Base-by-base conservation (phyloP, 352 stramenopile genomes). In the Globisporangium yorkense region DNA sequence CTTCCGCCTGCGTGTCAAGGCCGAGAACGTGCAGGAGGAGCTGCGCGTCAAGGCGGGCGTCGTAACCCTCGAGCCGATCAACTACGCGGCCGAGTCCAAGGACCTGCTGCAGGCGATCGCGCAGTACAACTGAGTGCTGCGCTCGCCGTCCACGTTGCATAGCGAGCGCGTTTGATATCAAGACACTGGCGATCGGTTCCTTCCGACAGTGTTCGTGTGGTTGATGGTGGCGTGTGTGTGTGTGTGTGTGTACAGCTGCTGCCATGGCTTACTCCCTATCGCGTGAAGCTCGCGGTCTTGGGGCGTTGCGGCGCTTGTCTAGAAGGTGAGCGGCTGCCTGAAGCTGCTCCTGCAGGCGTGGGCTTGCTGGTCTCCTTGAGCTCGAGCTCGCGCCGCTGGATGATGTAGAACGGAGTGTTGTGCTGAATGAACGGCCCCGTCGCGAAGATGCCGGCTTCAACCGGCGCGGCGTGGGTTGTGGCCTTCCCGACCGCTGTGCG, bases 1-100 rank as follows among this genome's bases (percentile, higher is more conserved):
- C 20, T 80, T 92, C 59, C 86, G 87, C 21, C 68, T 97, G 46
- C 85, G 91, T 56, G 72, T 99, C 57, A 99, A 99, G 82, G 88
- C 94, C 41, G 97, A 99, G 74, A 90, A 96, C 56, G 90, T 98
- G 20, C 94, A 98, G 59, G 96, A 99, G 53, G 96, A 99, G 73
- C 66, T 89, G 29, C 90, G 96, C 20, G 77, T 98, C 47, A 99
- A 99, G 72, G 93, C 86, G 13, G 76, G 80, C 41, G 87, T 99
- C 41, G 75, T 97, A 46, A 90, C 76, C 59, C 69, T 99, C 64
- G 80, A 96, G 57, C 88, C 87, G 44, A 77, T 99, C 60, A 94
- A 99, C 74, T 98, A 97, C 59, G 86, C 82, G 46, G 73, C 82
- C 49, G 97, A 99, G 66, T 94, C 86, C 33, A 86, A 88, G 56